Percentiles rank a stretch among this genome's conserved stretches.
phyloP scores from a whole-genome alignment of 495 filamentous ascomycete species.

The Cercophora newfieldiana region DNA sequence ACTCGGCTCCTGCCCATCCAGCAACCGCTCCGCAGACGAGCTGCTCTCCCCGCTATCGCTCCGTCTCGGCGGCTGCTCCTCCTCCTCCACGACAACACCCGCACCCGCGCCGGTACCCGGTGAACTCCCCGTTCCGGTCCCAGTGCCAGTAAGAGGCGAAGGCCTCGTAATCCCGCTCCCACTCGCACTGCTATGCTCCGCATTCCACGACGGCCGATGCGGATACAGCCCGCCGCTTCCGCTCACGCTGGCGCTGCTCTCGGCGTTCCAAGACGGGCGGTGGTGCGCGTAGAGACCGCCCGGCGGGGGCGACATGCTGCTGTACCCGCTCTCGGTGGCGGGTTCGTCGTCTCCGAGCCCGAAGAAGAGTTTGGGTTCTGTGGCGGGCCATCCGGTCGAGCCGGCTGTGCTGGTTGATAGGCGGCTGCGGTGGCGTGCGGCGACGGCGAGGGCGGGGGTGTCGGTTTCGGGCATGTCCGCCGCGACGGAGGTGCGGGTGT shows the following conservation, averaged over 20 bases:
- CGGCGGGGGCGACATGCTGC: background rate
- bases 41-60: slow-evolving; percentile 38
- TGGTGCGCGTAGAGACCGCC: background rate
- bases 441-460: background rate
- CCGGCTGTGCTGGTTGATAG: slow-evolving; percentile 29
- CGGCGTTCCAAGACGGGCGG: background rate
- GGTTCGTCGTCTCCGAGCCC: background rate
- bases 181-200: slow-evolving; percentile 18
- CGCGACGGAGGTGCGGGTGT: background rate
- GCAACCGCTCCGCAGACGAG: slow-evolving; percentile 53
- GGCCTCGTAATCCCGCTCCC: slow-evolving; percentile 21
- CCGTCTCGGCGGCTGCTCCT: slow-evolving; percentile 26
- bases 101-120: too few species aligned
- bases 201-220: slow-evolving; percentile 13
- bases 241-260: background rate
- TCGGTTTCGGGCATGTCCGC: background rate
- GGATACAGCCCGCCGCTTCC: background rate
- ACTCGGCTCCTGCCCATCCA: slow-evolving; percentile 66
- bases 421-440: slow-evolving; percentile 14
- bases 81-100: background rate
- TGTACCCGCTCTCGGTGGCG: background rate
- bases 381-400: slow-evolving; percentile 38
- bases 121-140: background rate
- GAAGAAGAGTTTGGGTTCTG: background rate
- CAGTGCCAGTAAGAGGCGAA: slow-evolving; percentile 25